A percentile compares a stretch with the other conserved stretches of the same genome.
Conservation (phyloP, 495 filamentous ascomycete species). For the Neurospora sp. region DNA sequence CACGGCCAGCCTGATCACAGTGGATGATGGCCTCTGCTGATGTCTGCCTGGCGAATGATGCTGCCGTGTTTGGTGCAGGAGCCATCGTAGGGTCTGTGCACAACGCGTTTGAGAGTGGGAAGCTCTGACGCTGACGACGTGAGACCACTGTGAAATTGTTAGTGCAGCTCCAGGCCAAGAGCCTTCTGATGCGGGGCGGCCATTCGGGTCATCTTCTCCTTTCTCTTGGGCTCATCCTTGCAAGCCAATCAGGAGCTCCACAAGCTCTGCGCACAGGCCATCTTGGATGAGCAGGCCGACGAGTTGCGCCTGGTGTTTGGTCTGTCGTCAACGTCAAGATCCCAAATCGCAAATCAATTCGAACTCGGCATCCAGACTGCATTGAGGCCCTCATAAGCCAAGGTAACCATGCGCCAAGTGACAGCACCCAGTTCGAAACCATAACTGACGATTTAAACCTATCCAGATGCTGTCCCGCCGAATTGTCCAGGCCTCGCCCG, state of each 20-base stretch:
- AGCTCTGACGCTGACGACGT: background rate
- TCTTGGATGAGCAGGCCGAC: background rate
- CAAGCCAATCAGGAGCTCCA: conserved; percentile 13
- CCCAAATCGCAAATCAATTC: conserved; percentile 7
- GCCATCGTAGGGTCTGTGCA: background rate
- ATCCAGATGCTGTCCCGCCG: conserved; percentile 55
- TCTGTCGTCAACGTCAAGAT: conserved; percentile 15
- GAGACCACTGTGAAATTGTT: background rate
- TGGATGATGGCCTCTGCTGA: too few relatives aligned
- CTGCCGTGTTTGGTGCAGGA: conserved; percentile 1
- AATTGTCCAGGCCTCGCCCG: conserved; percentile 43
- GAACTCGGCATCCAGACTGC: conserved; percentile 9
- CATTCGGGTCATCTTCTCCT: background rate
- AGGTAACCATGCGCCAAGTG: conserved; percentile 9
- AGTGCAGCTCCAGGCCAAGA: background rate
- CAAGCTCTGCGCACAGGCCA: background rate
- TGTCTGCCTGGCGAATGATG: too few relatives aligned
- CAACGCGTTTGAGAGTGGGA: background rate
- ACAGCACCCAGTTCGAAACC: background rate
- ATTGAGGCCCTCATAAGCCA: conserved; percentile 21
- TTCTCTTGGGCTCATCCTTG: conserved; percentile 4
- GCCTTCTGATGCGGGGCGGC: background rate
- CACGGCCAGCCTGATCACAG: background rate
- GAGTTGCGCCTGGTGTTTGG: background rate
- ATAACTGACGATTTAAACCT: background rate